These are phyloP conservation scores for Beta corolliflora DNA, from an alignment of 179 eudicot genomes.

Conservation along the genomic window DNA sequence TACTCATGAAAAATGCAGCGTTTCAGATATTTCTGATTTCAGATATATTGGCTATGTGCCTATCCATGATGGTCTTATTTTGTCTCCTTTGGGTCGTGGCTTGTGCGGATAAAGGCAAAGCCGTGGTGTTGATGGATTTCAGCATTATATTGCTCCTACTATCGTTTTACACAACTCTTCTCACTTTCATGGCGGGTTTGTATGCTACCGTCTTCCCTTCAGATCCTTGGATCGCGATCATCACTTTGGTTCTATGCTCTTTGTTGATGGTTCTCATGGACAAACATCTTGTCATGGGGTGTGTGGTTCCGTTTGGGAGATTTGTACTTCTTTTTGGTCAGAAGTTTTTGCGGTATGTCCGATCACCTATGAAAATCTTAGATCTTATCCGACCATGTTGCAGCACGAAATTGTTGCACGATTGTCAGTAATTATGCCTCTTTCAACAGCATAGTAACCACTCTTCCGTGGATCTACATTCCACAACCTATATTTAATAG, in stretches of 20 bases:
- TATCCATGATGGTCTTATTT: conserved; percentile 17
- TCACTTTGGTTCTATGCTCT: background rate
- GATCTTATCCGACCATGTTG: too few relatives aligned
- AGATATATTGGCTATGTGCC: conserved; percentile 21
- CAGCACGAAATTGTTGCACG: too few relatives aligned
- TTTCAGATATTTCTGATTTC: conserved; percentile 21
- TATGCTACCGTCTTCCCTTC: background rate
- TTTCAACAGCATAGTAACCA: too few relatives aligned
- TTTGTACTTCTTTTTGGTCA: too few relatives aligned
- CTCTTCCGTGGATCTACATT: too few relatives aligned
- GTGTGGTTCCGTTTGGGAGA: too few relatives aligned
- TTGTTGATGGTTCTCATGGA: conserved; percentile 15
- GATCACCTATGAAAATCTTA: too few relatives aligned
- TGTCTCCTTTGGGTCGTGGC: conserved; percentile 26
- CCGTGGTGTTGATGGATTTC: conserved; percentile 7
- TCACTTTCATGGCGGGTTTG: conserved; percentile 15
- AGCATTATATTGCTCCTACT: conserved; percentile 7
- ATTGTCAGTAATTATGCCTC: too few relatives aligned
- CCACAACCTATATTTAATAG: too few relatives aligned
- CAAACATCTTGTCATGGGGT: conserved; percentile 6
- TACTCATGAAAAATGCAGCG: background rate
- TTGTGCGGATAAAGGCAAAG: background rate
- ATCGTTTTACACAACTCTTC: conserved; percentile 7
- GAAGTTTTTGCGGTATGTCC: too few relatives aligned
- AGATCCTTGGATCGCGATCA: conserved; percentile 5